phyloP scores from a whole-genome alignment of 805 yeast genomes.

The Saturnispora mendoncae region DNA sequence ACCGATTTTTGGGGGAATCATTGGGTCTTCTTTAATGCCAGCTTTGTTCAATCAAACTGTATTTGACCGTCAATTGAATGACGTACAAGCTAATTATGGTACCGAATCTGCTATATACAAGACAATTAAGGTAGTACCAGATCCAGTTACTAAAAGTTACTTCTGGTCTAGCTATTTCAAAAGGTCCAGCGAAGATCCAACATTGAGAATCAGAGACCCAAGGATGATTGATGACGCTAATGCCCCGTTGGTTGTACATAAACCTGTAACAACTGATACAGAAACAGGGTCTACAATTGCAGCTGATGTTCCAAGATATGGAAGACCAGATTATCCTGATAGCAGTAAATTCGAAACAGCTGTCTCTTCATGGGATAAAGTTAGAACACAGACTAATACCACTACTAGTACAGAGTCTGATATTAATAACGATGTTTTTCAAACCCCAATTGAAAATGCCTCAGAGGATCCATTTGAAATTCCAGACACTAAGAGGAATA shows the following conservation, averaged over 20 bases:
- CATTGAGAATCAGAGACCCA: constrained; percentile 49
- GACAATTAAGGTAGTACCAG: constrained; percentile 22
- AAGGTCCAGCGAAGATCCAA: constrained; percentile 42
- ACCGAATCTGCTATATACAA: constrained; percentile 18
- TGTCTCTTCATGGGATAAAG: constrained; percentile 22
- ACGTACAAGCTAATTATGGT: constrained; percentile 22
- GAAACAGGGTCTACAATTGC: neutral
- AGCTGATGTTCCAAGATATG: constrained; percentile 10
- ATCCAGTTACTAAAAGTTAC: constrained; percentile 20
- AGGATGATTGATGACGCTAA: constrained; percentile 18
- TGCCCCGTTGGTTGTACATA: constrained; percentile 1
- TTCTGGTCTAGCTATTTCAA: constrained; percentile 46
- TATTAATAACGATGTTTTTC: neutral
- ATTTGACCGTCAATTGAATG: constrained; percentile 28
- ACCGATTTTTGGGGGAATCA: constrained; percentile 35
- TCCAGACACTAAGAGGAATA: neutral
- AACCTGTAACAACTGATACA: neutral
- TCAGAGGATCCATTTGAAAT: constrained; percentile 6
- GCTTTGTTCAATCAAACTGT: constrained; percentile 25
- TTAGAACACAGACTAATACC: constrained; percentile 17
- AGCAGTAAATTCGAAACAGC: neutral
- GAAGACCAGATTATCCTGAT: constrained; percentile 4
- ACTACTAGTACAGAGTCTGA: neutral
- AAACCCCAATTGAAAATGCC: neutral
- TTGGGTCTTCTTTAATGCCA: constrained; percentile 29